Evolutionary conservation across 768 basidiomycete genomes (phyloP), one percentile per base, ranked within the genome.

Genomic region (Lentinula guzmanii): DNA sequence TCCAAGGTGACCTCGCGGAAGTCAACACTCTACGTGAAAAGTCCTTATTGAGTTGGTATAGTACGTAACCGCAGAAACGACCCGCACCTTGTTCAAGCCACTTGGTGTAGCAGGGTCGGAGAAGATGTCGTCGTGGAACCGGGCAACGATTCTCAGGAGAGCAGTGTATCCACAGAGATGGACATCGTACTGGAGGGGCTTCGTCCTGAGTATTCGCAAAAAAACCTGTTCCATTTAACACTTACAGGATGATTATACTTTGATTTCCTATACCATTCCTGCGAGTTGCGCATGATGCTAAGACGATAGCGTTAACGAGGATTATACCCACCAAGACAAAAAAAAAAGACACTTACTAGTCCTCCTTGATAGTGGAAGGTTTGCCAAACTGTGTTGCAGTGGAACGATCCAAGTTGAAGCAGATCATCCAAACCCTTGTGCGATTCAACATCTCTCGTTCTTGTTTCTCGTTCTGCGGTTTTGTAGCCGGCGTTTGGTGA

Each of bases 351-450:
- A 76, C 85, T 58, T 65, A 86, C 86, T 82, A 87, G 69, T 95
- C 91, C 67, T 94, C 93, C 66, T 89, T 89, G 69, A 95, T 87
- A 8, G 91, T 93, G 11, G 87, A 87, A 2, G 93, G 91, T 72
- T 94, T 94, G 3, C 93, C 94, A 70, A 93, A 91, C 70, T 94
- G 89, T 2, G 90, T 93, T 2, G 91, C 87, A 2, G 89, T 88
- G 31, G 92, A 94, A 16, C 91, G 84, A 70, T 97, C 94, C 61
- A 95, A 71, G 69, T 92, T 91, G 75, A 89, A 94, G 70, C 91
- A 95, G 55, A 90, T 89, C 79, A 95, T 82, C 93, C 93, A 97
- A 33, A 89, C 86, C n/a, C 94, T 77, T 45, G 85, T 86, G 61
- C 89, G 85, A 70, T 97, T 95, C 67, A 94, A 74, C 37, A 91